Conservation (phyloP, 306 rosid species). For the Casuarina cunninghamiana region DNA sequence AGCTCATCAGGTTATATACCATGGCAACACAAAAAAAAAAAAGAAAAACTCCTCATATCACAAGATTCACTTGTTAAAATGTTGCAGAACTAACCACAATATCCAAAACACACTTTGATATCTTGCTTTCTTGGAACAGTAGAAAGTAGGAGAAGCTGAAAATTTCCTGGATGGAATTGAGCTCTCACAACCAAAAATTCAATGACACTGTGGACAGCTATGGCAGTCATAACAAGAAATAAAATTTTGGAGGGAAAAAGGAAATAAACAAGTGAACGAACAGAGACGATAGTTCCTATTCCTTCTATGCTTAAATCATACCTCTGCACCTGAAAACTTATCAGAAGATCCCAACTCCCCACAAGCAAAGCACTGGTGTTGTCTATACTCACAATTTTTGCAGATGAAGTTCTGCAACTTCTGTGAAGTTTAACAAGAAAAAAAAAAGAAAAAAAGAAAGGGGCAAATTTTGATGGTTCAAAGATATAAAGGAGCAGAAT, state of each 20-base stretch:
- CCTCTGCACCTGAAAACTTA: constrained; percentile 75
- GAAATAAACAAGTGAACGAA: constrained; percentile 11
- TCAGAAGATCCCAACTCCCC: constrained; percentile 82
- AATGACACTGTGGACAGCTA: background rate
- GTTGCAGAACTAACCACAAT: background rate
- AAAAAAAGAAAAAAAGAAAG: constrained; percentile 22
- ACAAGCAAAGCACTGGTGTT: constrained; percentile 90
- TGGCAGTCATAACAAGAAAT: background rate
- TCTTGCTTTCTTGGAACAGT: background rate
- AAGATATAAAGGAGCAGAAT: constrained; percentile 10
- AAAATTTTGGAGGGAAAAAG: background rate
- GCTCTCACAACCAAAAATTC: background rate
- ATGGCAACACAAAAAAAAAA: background rate
- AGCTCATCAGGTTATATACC: background rate
- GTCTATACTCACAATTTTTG: constrained; percentile 67
- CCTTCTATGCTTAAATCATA: constrained; percentile 32
- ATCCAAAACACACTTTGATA: background rate
- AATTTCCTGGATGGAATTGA: background rate
- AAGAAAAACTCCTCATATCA: background rate
- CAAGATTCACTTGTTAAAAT: background rate
- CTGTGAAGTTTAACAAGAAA: constrained; percentile 40
- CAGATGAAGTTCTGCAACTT: constrained; percentile 65
- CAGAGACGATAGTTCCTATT: constrained; percentile 12
- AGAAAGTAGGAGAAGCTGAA: background rate
- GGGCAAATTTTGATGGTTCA: constrained; percentile 4